Evolutionary conservation across 2,329 filamentous ascomycete species (phyloP).

Genomic region (Fonsecaea monophora): DNA sequence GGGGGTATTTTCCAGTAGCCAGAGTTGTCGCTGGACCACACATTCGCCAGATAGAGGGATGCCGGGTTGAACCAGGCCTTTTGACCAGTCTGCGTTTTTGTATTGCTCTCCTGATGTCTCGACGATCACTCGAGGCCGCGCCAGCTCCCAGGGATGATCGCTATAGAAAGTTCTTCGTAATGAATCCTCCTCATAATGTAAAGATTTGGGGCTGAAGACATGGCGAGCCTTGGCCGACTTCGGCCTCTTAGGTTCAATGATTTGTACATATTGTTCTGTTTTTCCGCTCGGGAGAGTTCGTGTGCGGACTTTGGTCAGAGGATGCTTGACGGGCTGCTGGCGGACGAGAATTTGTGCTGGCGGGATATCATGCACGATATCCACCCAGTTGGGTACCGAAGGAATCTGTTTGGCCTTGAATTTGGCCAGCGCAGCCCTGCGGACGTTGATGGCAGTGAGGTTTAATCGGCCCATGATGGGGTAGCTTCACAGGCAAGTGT

Average conservation of each 20-base stretch:
- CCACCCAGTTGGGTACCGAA: slow-evolving; percentile 60
- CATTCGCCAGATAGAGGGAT: slow-evolving; percentile 84
- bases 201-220: slow-evolving; percentile 78
- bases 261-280: slow-evolving; percentile 33
- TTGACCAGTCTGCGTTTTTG: slow-evolving; percentile 65
- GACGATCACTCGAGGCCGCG: slow-evolving; percentile 81
- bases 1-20: slow-evolving; percentile 72
- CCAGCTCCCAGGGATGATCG: slow-evolving; percentile 97
- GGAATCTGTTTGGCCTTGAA: slow-evolving; percentile 47
- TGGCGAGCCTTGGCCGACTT: slow-evolving; percentile 68
- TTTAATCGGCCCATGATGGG: slow-evolving; percentile 55
- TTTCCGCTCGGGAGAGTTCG: slow-evolving; percentile 41
- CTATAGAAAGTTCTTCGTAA: slow-evolving; percentile 83
- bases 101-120: slow-evolving; percentile 86
- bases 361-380: slow-evolving; percentile 63
- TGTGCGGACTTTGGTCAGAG: slow-evolving; percentile 50
- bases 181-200: slow-evolving; percentile 82
- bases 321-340: slow-evolving; percentile 58
- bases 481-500: background rate
- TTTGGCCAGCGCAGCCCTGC: slow-evolving; percentile 51
- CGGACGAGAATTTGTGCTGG: slow-evolving; percentile 67
- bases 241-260: slow-evolving; percentile 39
- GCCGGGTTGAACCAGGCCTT: slow-evolving; percentile 72
- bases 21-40: slow-evolving; percentile 89
- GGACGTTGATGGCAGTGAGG: slow-evolving; percentile 54